phyloP scores from a whole-genome alignment of 352 stramenopile genomes.

The Phytopythium sindhum region DNA sequence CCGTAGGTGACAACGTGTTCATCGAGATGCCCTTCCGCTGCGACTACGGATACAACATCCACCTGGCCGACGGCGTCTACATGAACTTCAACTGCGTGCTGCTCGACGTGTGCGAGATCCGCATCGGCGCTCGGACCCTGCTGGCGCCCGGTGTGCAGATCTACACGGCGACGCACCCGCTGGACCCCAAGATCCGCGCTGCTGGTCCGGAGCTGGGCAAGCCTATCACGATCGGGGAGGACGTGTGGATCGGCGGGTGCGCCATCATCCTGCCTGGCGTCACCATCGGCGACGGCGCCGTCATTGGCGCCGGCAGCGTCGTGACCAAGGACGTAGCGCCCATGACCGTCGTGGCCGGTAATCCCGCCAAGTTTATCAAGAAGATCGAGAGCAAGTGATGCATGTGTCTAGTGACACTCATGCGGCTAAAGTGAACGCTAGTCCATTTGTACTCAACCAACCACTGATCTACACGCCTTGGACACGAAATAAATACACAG shows the following conservation, averaged over 20 bases:
- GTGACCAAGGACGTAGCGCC: slow-evolving; percentile 75
- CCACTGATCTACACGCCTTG: too few relatives aligned
- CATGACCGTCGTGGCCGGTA: slow-evolving; percentile 60
- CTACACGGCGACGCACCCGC: slow-evolving; percentile 76
- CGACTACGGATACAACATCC: slow-evolving; percentile 88
- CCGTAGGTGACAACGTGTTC: slow-evolving; percentile 33
- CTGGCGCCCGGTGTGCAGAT: slow-evolving; percentile 76
- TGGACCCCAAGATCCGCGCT: slow-evolving; percentile 41
- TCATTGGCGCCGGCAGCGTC: slow-evolving; percentile 76
- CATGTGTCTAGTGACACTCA: background rate
- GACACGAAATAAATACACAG: slow-evolving; percentile 2
- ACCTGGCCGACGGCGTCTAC: slow-evolving; percentile 68
- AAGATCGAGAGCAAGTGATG: slow-evolving; percentile 27
- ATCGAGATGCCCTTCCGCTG: slow-evolving; percentile 86
- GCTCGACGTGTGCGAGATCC: slow-evolving; percentile 77
- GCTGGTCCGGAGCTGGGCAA: slow-evolving; percentile 54
- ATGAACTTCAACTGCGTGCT: slow-evolving; percentile 90
- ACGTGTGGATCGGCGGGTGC: slow-evolving; percentile 83
- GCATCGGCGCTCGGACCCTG: slow-evolving; percentile 70
- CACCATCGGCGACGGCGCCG: slow-evolving; percentile 48
- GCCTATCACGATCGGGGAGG: slow-evolving; percentile 70
- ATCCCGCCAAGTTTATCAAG: slow-evolving; percentile 78
- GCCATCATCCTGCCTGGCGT: slow-evolving; percentile 67
- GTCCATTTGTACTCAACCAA: too few relatives aligned
- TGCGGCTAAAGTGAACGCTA: too few relatives aligned